Percentiles rank a stretch among this genome's conserved stretches.
phyloP scores from a whole-genome alignment of 305 asterid species.

The Fraxinus sp. region DNA sequence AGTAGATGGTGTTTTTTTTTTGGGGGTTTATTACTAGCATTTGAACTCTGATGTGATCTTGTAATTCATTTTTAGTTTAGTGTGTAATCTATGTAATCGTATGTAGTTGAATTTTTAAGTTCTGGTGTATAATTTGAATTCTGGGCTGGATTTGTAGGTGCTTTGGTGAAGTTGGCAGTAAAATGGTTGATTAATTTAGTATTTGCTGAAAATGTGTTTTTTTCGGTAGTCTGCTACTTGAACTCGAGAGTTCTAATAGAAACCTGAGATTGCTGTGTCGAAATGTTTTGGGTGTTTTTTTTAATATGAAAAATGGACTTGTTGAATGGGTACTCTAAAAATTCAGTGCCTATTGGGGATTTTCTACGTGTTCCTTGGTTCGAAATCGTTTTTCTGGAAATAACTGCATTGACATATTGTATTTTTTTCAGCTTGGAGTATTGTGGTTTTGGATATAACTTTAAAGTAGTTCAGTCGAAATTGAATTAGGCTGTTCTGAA shows the following conservation, averaged over 20 bases:
- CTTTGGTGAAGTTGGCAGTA: conserved; percentile 21
- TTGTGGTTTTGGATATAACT: background rate
- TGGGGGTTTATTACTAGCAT: background rate
- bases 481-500: conserved; percentile 12
- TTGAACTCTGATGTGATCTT: conserved; percentile 6
- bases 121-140: background rate
- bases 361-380: background rate
- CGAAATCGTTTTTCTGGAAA: background rate
- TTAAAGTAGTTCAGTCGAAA: background rate
- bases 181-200: conserved; percentile 14
- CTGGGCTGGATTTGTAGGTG: conserved; percentile 10
- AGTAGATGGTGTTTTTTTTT: background rate
- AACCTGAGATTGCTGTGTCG: background rate
- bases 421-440: background rate
- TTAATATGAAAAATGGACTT: background rate
- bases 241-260: background rate
- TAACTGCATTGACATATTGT: conserved; percentile 11
- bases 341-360: background rate
- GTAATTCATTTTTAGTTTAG: background rate
- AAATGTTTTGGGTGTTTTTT: background rate
- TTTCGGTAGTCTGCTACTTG: conserved; percentile 6
- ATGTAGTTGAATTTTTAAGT: background rate
- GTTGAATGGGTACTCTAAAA: background rate
- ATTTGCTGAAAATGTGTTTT: background rate
- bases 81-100: background rate